phyloP scores from a whole-genome alignment of 345 rosid species.

The Hypericum perforatum region DNA sequence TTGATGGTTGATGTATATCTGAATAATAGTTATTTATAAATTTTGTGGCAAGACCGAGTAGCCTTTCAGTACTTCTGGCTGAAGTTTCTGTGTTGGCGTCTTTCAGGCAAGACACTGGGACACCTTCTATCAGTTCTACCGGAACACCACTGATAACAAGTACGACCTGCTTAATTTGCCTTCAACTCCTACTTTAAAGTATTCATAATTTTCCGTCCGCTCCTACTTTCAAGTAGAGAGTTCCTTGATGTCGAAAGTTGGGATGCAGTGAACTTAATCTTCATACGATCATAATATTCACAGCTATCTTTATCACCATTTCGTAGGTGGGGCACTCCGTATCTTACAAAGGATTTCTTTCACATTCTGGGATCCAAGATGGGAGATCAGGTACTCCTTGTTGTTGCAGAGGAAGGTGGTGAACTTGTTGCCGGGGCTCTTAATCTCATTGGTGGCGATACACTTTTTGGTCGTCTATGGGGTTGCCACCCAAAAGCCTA shows the following conservation, averaged over 20 bases:
- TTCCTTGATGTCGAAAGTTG: neutral
- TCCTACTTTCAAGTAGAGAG: neutral
- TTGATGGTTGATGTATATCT: too few species aligned
- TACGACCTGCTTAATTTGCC: slow-evolving; percentile 22
- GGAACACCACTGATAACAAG: slow-evolving; percentile 92
- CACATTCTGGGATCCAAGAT: slow-evolving; percentile 69
- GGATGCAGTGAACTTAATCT: too few species aligned
- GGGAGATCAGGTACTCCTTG: slow-evolving; percentile 66
- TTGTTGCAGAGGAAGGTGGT: slow-evolving; percentile 76
- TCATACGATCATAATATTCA: neutral
- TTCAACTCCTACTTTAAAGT: neutral
- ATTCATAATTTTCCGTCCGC: neutral
- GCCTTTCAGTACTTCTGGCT: neutral
- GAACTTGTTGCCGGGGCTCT: slow-evolving; percentile 91
- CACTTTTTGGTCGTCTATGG: slow-evolving; percentile 89
- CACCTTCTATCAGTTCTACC: slow-evolving; percentile 79
- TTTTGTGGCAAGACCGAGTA: neutral
- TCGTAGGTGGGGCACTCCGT: slow-evolving; percentile 86
- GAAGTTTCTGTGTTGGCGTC: slow-evolving; percentile 9
- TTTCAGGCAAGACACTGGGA: slow-evolving; percentile 91
- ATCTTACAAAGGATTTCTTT: slow-evolving; percentile 83
- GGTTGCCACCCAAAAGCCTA: slow-evolving; percentile 72
- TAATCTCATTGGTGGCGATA: slow-evolving; percentile 87
- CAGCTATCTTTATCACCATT: slow-evolving; percentile 8
- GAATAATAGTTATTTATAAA: too few species aligned